Base-by-base conservation (phyloP, 805 yeast genomes). In the Priceomyces melissophilus region DNA sequence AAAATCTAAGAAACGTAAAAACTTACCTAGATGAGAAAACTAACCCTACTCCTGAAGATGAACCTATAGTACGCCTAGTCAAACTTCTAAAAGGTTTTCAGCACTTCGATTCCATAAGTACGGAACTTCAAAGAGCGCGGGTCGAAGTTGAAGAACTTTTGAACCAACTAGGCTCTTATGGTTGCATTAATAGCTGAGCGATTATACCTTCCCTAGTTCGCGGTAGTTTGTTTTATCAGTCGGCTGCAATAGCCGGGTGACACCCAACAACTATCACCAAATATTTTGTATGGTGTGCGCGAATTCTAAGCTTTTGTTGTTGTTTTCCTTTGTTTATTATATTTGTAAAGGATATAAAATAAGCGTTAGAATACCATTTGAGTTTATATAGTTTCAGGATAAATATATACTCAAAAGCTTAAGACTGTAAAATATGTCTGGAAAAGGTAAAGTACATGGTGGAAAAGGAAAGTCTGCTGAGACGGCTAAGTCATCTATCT, bases 401-500 rank as follows among this genome's bases (percentile, higher is more conserved):
- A 34, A 13, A 16, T 16, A 26, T 11, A 30, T 32, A 14, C 16
- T 10, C 27, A 11, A 27, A 27, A 4, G 25, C 8, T 20, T 20
- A 20, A 20, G 38, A 11, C 11, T 25, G 15, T 25, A 13, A 57
- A 32, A n/a, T 41, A 88, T 90, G 96, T 86, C 96, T 41, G 75
- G 75, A 37, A 69, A 69, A 61, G 97, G 98, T 53, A 91, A 91
- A 79, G 88, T 82, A 45, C 90, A 86, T 66, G 97, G 98, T 53
- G 97, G 97, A 61, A 91, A 90, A 71, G 97, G 97, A 54, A 90
- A 90, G 67, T 82, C 95, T 17, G 87, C 95, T 27, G 75, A 69
- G 46, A 49, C 60, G 37, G 87, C 87, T 62, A 84, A 83, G 64
- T 69, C 72, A 37, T 76, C 91, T 15, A 90, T 85, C 54, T 86